Evolutionary conservation across 108 stramenopile species (phyloP).

Genomic region (Cyclotella kingstonii): DNA sequence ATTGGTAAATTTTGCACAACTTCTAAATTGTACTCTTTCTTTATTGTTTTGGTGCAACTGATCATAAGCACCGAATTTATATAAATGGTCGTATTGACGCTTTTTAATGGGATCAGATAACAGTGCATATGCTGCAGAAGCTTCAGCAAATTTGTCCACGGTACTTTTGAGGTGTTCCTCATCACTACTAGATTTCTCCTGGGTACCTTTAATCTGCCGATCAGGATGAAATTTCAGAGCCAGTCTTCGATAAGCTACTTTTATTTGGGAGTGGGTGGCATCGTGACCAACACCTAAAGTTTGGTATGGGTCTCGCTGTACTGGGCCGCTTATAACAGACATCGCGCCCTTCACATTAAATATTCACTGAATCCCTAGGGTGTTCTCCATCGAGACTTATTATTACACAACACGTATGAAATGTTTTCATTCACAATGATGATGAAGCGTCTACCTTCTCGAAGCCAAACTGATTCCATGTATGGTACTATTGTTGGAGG

Average conservation of each 20-base stretch:
- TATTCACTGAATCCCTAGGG: no score
- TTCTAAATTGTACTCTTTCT: not conserved
- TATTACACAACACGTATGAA: no score
- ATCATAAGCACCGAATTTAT: slow-evolving; percentile 39
- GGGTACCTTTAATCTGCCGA: slow-evolving; percentile 16
- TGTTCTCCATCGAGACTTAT: no score
- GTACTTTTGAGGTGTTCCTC: slow-evolving; percentile 5
- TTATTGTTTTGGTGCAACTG: not conserved
- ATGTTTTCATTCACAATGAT: no score
- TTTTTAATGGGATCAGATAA: slow-evolving; percentile 48
- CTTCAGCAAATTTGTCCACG: slow-evolving; percentile 43
- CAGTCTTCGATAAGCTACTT: slow-evolving; percentile 50
- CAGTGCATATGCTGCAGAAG: slow-evolving; percentile 56
- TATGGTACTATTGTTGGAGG: no score
- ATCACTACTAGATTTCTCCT: not conserved
- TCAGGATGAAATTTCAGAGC: slow-evolving; percentile 61
- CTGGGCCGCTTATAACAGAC: slow-evolving; percentile 4
- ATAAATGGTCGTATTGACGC: slow-evolving; percentile 51
- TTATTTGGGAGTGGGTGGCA: slow-evolving; percentile 54
- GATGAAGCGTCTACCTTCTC: no score
- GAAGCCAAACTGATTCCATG: no score
- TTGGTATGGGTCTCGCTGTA: slow-evolving; percentile 47
- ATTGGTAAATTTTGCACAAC: not conserved
- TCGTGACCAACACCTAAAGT: slow-evolving; percentile 62
- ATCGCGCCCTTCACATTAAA: no score